Conservation (phyloP, 177 flowering plant genomes). For the Tripterygium wilfordii region DNA sequence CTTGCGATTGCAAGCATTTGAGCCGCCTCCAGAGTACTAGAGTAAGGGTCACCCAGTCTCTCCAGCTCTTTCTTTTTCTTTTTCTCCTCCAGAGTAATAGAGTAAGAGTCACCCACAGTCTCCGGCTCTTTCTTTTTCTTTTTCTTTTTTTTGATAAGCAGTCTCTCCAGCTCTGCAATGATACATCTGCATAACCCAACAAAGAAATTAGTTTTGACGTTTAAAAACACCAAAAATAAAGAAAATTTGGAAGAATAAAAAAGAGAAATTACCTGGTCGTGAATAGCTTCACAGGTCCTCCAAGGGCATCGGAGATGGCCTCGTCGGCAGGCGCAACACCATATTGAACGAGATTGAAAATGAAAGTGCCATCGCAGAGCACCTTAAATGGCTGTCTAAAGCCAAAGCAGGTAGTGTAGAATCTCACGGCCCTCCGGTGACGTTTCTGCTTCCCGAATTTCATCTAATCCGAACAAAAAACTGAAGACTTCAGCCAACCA, state of each 20-base stretch:
- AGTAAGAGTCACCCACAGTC: slow-evolving; percentile 45
- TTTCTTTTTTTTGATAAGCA: no score
- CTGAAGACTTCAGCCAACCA: no score
- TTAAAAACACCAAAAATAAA: neutral
- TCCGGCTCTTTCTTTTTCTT: no score
- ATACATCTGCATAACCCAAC: slow-evolving; percentile 44
- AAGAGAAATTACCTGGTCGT: slow-evolving; percentile 50
- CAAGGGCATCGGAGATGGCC: slow-evolving; percentile 46
- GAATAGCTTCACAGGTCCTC: slow-evolving; percentile 59
- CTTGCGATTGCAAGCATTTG: slow-evolving; percentile 48
- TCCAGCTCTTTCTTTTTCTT: no score
- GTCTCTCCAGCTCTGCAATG: slow-evolving; percentile 64
- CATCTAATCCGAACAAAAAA: no score
- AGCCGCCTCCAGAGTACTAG: slow-evolving; percentile 47
- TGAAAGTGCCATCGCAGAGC: slow-evolving; percentile 82
- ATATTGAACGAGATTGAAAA: slow-evolving; percentile 53
- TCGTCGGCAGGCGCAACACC: slow-evolving; percentile 36
- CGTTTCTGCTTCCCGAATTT: slow-evolving; percentile 58
- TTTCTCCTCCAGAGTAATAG: slow-evolving; percentile 37
- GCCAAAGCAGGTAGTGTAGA: slow-evolving; percentile 65
- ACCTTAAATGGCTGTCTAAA: slow-evolving; percentile 77
- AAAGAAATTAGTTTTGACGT: neutral
- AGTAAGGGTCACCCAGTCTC: slow-evolving; percentile 46
- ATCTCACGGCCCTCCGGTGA: slow-evolving; percentile 54
- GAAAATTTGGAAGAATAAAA: neutral